Conservation (phyloP, 306 rosid species). For the Dryas drummondii region DNA sequence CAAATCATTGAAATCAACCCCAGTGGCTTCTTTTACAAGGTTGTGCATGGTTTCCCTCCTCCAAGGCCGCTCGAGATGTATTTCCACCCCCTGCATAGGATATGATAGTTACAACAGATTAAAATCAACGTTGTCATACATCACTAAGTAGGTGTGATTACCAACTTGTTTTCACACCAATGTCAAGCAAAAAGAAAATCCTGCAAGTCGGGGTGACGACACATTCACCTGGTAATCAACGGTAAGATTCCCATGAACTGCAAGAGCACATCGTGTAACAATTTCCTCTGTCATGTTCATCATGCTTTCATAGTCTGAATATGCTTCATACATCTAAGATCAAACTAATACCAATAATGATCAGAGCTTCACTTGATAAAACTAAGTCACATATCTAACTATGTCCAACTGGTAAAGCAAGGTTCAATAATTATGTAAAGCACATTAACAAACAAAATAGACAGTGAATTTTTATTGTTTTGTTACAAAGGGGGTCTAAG, state of each 20-base stretch:
- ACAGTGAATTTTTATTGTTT: no score
- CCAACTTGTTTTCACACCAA: slow-evolving; percentile 4
- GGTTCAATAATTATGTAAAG: not conserved
- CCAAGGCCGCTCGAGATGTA: slow-evolving; percentile 89
- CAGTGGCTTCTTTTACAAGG: slow-evolving; percentile 84
- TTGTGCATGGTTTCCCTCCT: slow-evolving; percentile 96
- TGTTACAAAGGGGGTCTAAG: no score
- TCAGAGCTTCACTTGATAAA: slow-evolving; percentile 35
- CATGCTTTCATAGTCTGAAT: slow-evolving; percentile 98
- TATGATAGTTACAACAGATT: slow-evolving; percentile 29
- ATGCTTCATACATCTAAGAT: slow-evolving; percentile 94
- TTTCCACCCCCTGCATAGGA: slow-evolving; percentile 68
- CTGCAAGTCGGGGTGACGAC: not conserved
- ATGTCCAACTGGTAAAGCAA: slow-evolving; percentile 4
- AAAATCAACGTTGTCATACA: not conserved
- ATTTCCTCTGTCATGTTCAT: slow-evolving; percentile 92
- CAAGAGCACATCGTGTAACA: slow-evolving; percentile 83
- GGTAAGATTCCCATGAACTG: slow-evolving; percentile 80
- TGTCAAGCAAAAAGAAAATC: slow-evolving; percentile 24
- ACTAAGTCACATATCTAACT: not conserved
- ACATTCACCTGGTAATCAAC: slow-evolving; percentile 79
- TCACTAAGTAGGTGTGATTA: not conserved
- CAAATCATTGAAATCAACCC: slow-evolving; percentile 63
- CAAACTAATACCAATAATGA: slow-evolving; percentile 47
- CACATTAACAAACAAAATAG: not conserved